Percentiles rank a stretch among this genome's conserved stretches.
Evolutionary conservation across 148 eudicot genomes (phyloP).

Genomic region (Camellia sinensis): DNA sequence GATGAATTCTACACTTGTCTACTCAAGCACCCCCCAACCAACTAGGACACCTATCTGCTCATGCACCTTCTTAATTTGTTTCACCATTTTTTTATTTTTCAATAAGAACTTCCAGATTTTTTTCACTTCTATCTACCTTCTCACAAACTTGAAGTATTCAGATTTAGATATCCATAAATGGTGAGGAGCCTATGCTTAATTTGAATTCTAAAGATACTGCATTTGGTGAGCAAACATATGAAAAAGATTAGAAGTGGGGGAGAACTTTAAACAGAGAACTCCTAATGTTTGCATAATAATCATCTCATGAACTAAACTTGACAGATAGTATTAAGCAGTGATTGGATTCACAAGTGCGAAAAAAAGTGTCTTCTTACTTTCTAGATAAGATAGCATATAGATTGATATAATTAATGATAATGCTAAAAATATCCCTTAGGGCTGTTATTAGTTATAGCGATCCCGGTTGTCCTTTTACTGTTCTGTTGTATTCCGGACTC

Average conservation of each 20-base stretch:
- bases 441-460: too few species aligned
- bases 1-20: too few species aligned
- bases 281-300: background rate
- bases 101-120: background rate
- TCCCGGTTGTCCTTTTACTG: too few species aligned
- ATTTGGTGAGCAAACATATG: background rate
- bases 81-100: background rate
- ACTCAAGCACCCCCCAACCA: too few species aligned
- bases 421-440: too few species aligned
- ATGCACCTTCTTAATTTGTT: background rate
- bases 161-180: too few species aligned
- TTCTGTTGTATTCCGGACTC: too few species aligned
- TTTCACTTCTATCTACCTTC: background rate
- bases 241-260: background rate
- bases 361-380: background rate
- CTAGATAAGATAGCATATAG: slow-evolving; percentile 2
- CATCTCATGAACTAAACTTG: background rate
- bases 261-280: background rate
- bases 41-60: too few species aligned
- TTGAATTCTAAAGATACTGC: background rate
- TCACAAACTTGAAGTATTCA: background rate
- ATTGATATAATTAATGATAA: background rate
- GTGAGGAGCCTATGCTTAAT: background rate
- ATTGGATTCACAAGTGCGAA: background rate
- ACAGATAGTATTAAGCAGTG: background rate